Percentiles rank a stretch among this genome's conserved stretches.
These are phyloP conservation scores for Citrus maxima DNA, from an alignment of 345 rosid genomes.

Conservation along the genomic window DNA sequence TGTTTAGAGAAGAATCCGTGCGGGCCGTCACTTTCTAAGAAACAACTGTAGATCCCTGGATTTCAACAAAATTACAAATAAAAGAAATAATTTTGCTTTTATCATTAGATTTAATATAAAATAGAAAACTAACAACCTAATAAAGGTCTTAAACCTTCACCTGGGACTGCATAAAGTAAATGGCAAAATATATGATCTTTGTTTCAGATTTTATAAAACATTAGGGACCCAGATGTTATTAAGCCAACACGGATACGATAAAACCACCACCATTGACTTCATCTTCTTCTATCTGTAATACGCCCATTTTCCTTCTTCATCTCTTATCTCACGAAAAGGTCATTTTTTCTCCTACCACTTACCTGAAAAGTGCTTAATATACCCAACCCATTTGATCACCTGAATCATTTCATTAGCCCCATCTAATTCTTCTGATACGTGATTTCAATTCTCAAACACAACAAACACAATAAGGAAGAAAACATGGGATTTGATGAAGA, in stretches of 20 bases:
- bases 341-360: neutral
- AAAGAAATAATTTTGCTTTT: too few relatives aligned
- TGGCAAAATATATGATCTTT: neutral
- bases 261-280: neutral
- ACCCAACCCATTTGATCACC: neutral
- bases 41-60: neutral
- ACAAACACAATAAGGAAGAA: neutral
- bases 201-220: too few relatives aligned
- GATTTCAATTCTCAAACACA: neutral
- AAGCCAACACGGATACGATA: neutral
- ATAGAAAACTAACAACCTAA: too few relatives aligned
- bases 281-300: neutral
- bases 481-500: conserved; percentile 28
- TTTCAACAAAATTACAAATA: neutral
- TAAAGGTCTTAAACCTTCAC: neutral
- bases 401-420: neutral
- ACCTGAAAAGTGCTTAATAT: neutral
- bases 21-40: too few relatives aligned
- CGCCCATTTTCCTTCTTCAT: neutral
- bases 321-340: neutral
- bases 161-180: neutral
- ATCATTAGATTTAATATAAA: too few relatives aligned
- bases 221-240: neutral
- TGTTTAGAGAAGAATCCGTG: too few relatives aligned
- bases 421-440: neutral